Conservation (phyloP, 805 yeast genomes). For the Cyberlindnera mrakii region DNA sequence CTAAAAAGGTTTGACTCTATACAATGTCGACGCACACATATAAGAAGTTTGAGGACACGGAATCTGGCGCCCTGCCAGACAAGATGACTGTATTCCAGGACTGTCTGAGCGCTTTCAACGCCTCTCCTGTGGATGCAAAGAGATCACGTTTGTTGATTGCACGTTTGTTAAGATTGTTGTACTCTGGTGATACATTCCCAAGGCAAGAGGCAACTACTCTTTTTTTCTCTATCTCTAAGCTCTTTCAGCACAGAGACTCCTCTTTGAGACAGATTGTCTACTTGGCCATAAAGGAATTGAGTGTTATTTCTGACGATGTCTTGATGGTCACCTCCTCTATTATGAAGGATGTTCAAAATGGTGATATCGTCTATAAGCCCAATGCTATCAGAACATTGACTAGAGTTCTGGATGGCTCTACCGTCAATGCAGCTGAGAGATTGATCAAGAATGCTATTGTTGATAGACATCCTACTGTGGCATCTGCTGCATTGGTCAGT, state of each 20-base stretch:
- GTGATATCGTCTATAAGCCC: constrained; percentile 81
- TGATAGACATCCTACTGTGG: constrained; percentile 78
- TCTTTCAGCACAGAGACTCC: constrained; percentile 88
- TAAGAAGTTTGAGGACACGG: constrained; percentile 77
- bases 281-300: constrained; percentile 87
- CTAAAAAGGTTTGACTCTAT: constrained; percentile 1
- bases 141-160: constrained; percentile 81
- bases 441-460: constrained; percentile 89
- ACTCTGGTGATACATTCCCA: constrained; percentile 84
- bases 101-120: constrained; percentile 87
- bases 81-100: constrained; percentile 97
- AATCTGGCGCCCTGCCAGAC: constrained; percentile 68
- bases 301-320: constrained; percentile 80
- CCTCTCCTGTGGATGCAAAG: constrained; percentile 81
- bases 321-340: constrained; percentile 97
- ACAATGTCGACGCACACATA: constrained; percentile 76
- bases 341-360: constrained; percentile 95
- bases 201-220: constrained; percentile 84
- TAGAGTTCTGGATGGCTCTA: constrained; percentile 81
- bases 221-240: constrained; percentile 88
- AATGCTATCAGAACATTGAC: constrained; percentile 91
- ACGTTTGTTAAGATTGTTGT: constrained; percentile 73
- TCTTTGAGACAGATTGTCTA: constrained; percentile 90
- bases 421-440: constrained; percentile 91
- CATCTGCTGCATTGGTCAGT: constrained; percentile 91